phyloP scores from a whole-genome alignment of 768 basidiomycete species.

The Suillus discolor region DNA sequence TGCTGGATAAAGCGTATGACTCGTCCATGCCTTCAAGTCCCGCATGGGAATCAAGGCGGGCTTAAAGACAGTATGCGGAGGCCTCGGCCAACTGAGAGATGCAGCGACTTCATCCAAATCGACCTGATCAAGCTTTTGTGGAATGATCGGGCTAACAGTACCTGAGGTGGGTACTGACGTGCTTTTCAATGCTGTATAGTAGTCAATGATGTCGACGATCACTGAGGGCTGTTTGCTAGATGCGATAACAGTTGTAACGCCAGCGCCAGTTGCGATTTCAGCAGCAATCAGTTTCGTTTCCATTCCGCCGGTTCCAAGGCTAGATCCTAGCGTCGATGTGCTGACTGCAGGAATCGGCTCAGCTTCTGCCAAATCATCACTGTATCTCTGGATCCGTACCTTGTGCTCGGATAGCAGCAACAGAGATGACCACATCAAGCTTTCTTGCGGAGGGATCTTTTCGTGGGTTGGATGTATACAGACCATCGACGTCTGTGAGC shows the following conservation, averaged over 20 bases:
- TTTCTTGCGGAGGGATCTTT: conserved; percentile 82
- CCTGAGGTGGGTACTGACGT: conserved; percentile 38
- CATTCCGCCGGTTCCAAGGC: conserved; percentile 97
- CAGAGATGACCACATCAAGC: conserved; percentile 82
- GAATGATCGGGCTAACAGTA: conserved; percentile 26
- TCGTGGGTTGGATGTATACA: conserved; percentile 95
- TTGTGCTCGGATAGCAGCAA: conserved; percentile 77
- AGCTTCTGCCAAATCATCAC: neutral
- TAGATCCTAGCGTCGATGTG: conserved; percentile 89
- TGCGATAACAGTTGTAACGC: conserved; percentile 89
- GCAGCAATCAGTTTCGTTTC: conserved; percentile 99
- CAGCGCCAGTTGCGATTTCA: conserved; percentile 94
- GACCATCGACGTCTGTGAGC: conserved; percentile 92
- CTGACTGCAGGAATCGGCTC: conserved; percentile 58
- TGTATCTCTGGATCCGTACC: conserved; percentile 45
- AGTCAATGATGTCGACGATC: conserved; percentile 83
- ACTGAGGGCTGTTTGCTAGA: conserved; percentile 78
- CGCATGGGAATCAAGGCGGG: conserved; percentile 70
- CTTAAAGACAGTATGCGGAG: conserved; percentile 88
- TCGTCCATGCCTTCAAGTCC: conserved; percentile 95
- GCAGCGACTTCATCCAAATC: conserved; percentile 27
- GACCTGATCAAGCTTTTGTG: conserved; percentile 20
- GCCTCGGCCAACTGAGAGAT: conserved; percentile 42
- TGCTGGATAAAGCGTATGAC: conserved; percentile 89
- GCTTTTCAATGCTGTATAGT: conserved; percentile 52